These are phyloP conservation scores for Crithidia thermophila DNA, from an alignment of 208 protist genomes.

Conservation along the genomic window DNA sequence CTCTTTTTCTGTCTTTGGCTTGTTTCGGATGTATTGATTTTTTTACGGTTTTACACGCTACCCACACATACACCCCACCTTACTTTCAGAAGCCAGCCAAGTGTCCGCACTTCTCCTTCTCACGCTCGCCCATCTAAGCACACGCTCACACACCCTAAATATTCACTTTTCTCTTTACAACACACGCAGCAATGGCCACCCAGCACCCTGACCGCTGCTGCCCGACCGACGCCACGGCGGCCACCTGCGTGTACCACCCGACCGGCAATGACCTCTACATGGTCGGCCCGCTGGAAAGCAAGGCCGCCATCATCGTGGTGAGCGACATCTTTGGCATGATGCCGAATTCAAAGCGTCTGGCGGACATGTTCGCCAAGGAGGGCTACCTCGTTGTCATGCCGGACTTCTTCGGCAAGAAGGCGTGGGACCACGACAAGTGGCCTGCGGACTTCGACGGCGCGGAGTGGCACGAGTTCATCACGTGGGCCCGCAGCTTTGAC, in stretches of 20 bases:
- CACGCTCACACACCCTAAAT: no score
- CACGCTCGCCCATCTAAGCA: no score
- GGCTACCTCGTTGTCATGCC: slow-evolving; percentile 59
- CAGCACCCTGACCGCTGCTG: slow-evolving; percentile 38
- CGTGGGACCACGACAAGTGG: slow-evolving; percentile 40
- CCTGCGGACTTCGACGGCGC: slow-evolving; percentile 34
- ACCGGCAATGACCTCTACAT: slow-evolving; percentile 48
- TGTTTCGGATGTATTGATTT: no score
- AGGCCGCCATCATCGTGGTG: slow-evolving; percentile 47
- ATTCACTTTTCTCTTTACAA: no score
- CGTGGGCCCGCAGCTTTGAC: slow-evolving; percentile 14
- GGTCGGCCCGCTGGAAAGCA: slow-evolving; percentile 36
- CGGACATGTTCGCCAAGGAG: slow-evolving; percentile 37
- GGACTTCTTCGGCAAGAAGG: slow-evolving; percentile 44
- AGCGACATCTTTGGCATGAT: slow-evolving; percentile 64
- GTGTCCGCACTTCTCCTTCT: no score
- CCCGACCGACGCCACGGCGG: slow-evolving; percentile 34
- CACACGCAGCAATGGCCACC: no score
- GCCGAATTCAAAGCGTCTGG: slow-evolving; percentile 47
- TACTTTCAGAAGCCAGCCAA: no score
- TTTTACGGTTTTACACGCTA: no score
- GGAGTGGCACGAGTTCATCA: slow-evolving; percentile 40
- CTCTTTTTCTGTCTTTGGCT: no score
- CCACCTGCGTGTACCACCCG: slow-evolving; percentile 27
- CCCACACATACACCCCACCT: no score